Conservation (phyloP, 2,329 filamentous ascomycete species). For the Cercospora beticola region DNA sequence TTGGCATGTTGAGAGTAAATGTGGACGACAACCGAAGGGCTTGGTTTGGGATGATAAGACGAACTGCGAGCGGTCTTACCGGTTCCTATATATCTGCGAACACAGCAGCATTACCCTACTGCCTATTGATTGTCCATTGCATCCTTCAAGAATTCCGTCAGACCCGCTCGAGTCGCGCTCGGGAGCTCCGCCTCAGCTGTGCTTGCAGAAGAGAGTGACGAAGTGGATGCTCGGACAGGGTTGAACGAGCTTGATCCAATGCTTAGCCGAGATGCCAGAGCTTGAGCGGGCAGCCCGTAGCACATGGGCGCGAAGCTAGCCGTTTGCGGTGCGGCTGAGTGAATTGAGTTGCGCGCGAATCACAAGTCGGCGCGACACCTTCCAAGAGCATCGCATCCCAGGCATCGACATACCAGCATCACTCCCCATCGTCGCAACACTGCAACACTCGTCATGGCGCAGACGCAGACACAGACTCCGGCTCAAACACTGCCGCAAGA, state of each 20-base stretch:
- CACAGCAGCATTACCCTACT: neutral
- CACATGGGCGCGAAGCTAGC: neutral
- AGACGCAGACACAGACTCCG: slow-evolving; percentile 19
- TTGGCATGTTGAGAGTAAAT: neutral
- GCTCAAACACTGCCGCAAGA: slow-evolving; percentile 26
- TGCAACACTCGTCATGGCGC: slow-evolving; percentile 15
- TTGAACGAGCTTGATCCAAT: neutral
- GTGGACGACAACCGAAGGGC: too few relatives aligned
- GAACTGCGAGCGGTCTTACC: neutral
- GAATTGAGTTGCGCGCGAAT: slow-evolving; percentile 4
- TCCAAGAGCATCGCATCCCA: neutral
- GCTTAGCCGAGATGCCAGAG: neutral
- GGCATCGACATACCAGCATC: slow-evolving; percentile 12
- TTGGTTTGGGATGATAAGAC: neutral
- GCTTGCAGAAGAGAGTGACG: neutral
- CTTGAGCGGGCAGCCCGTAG: neutral
- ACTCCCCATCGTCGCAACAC: neutral
- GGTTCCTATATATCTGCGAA: neutral
- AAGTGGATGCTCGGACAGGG: slow-evolving; percentile 1
- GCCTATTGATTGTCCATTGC: neutral
- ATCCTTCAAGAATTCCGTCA: neutral
- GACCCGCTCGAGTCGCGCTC: neutral
- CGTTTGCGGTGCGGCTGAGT: neutral
- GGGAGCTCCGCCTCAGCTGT: neutral
- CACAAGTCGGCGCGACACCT: neutral